Evolutionary conservation across 2,329 filamentous ascomycete genomes (phyloP), one percentile per base, ranked within the genome.

Genomic region (Amauroascus verrucosus): DNA sequence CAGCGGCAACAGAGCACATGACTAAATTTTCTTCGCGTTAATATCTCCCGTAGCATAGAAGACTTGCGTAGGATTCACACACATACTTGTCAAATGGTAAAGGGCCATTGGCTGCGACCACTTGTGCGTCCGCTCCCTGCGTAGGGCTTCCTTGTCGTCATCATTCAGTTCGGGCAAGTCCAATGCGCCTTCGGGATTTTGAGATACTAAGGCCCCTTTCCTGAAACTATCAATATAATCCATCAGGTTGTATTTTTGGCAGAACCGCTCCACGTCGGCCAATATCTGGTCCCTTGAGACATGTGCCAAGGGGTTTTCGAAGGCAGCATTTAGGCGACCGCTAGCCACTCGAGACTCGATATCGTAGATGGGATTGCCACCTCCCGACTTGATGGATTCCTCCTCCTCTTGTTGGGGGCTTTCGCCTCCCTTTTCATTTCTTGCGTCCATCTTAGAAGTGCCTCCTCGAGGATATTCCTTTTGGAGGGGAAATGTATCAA

Each of bases 261-360:
- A 78, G 62, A 82, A 84, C 0, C 67, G 62, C 41, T 78, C 72
- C 1, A 83, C 80, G 56, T 80, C 71, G 18, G 67, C 64, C 37
- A 83, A 64, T 13, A 84, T 72, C 50, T 75, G 65, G 0, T 76
- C 70, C 26, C 74, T 72, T 1, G 76, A 70, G 6, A 83, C 71
- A 0, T 74, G 77, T 1, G 70, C 74, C 2, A 84, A 69, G 9
- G 77, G 77, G 38, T 83, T 83, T 51, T 74, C 70, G 52, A 79
- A 72, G 54, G 67, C 57, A 7, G 68, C 64, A 56, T 63, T 69
- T 9, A 71, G 58, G 14, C 62, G 62, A 40, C 59, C 52, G 20
- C 11, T 58, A 2, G 56, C 50, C 9, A 59, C 46, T 3, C 56
- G 60, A 6, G 54, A 51, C 45, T 66, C 64, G 7, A 66, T 22